Conservation (phyloP, 2,329 filamentous ascomycete genomes). For the Sclerotinia nivalis region DNA sequence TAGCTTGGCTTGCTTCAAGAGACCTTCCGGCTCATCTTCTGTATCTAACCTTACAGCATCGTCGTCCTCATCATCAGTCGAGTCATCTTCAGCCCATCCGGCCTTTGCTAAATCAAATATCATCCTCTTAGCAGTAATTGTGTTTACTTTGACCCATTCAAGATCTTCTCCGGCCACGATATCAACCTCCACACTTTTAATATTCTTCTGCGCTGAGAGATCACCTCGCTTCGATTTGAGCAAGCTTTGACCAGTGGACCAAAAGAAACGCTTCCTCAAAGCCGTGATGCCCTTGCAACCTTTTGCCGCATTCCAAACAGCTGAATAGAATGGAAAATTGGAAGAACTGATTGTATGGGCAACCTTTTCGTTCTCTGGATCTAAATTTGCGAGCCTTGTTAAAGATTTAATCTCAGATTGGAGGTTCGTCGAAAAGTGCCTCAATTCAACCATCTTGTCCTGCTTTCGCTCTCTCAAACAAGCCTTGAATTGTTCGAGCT, state of each 20-base stretch:
- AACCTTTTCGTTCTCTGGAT: slow-evolving; percentile 40
- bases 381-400: slow-evolving; percentile 42
- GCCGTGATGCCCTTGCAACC: slow-evolving; percentile 55
- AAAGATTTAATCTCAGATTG: slow-evolving; percentile 51
- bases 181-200: slow-evolving; percentile 50
- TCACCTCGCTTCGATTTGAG: slow-evolving; percentile 21
- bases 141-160: slow-evolving; percentile 70
- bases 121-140: slow-evolving; percentile 62
- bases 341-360: slow-evolving; percentile 63
- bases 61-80: slow-evolving; percentile 47
- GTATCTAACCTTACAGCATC: slow-evolving; percentile 34
- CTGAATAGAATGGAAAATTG: slow-evolving; percentile 65
- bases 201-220: slow-evolving; percentile 16
- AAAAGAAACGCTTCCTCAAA: slow-evolving; percentile 59
- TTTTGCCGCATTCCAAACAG: slow-evolving; percentile 64
- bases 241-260: slow-evolving; percentile 35
- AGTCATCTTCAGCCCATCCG: slow-evolving; percentile 56
- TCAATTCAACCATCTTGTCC: slow-evolving; percentile 51
- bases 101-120: slow-evolving; percentile 69
- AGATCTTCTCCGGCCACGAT: slow-evolving; percentile 62
- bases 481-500: slow-evolving; percentile 48
- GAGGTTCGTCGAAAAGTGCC: slow-evolving; percentile 50
- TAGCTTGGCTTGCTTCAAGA: slow-evolving; percentile 61
- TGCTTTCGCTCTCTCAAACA: slow-evolving; percentile 47
- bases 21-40: slow-evolving; percentile 48